Evolutionary conservation across 2,329 filamentous ascomycete species (phyloP).

Genomic region (Sporothrix globosa): DNA sequence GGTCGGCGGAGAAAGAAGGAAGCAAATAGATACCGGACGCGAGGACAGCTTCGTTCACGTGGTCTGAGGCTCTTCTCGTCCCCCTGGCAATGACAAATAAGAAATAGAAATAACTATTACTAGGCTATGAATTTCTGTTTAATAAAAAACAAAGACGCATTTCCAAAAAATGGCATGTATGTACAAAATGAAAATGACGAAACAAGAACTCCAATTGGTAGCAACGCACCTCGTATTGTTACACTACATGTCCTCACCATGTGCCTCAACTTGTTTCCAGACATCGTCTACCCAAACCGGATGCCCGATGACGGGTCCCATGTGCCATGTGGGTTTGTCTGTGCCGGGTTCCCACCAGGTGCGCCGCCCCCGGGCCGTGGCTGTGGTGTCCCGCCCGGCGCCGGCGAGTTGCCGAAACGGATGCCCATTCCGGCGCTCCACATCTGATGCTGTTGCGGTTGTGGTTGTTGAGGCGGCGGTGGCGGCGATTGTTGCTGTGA

Average conservation of each 20-base stretch:
- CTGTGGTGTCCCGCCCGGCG: constrained; percentile 36
- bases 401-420: constrained; percentile 63
- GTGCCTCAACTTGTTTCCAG: too few species aligned
- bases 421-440: constrained; percentile 85
- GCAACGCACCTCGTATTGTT: background rate
- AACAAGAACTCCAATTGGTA: background rate
- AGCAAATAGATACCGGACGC: background rate
- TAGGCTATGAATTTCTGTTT: constrained; percentile 1
- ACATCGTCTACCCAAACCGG: constrained; percentile 32
- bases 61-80: background rate
- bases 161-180: background rate
- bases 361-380: constrained; percentile 29
- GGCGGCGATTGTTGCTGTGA: constrained; percentile 7
- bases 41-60: background rate
- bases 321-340: constrained; percentile 26
- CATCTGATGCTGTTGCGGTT: constrained; percentile 46
- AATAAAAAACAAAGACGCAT: too few species aligned
- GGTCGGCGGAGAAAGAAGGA: background rate
- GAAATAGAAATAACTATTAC: background rate
- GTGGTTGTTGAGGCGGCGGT: constrained; percentile 23
- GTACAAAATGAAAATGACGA: background rate
- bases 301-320: constrained; percentile 36
- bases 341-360: background rate
- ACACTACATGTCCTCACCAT: background rate
- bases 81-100: background rate